phyloP scores from a whole-genome alignment of 2,329 filamentous ascomycete genomes.

The Leptographium radiaticola region DNA sequence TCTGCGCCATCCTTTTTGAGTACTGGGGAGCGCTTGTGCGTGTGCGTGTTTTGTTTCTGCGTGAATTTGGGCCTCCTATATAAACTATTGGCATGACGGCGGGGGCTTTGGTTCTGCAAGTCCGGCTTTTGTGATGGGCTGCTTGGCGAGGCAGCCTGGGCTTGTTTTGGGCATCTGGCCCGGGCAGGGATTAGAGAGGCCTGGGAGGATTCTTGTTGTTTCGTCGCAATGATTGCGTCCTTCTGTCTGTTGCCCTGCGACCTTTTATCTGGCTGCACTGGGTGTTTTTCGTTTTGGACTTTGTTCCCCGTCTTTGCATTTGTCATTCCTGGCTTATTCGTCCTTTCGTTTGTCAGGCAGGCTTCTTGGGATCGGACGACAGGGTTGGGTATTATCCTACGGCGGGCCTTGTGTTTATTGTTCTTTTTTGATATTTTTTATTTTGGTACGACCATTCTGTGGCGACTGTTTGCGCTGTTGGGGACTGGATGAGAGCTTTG shows the following conservation, averaged over 20 bases:
- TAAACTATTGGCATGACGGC: neutral
- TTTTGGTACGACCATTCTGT: neutral
- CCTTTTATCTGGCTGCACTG: neutral
- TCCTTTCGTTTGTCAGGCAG: neutral
- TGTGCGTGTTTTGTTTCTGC: neutral
- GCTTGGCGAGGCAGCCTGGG: conserved; percentile 4
- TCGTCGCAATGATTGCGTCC: neutral
- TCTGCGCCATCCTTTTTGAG: too few relatives aligned
- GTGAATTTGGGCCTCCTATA: neutral
- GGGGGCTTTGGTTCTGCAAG: neutral
- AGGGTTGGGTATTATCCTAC: neutral
- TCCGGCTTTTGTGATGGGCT: neutral
- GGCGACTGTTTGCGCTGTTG: neutral
- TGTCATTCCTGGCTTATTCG: neutral
- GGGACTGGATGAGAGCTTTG: neutral
- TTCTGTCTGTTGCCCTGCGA: neutral
- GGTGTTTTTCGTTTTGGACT: neutral
- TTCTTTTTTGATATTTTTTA: neutral
- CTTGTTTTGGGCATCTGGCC: conserved; percentile 5
- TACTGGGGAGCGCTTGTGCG: neutral
- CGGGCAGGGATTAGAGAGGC: conserved; percentile 8
- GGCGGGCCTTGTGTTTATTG: neutral
- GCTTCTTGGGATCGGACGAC: neutral
- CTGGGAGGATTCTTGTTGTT: conserved; percentile 7
- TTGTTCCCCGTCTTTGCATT: neutral